Evolutionary conservation across 805 yeast genomes (phyloP), one percentile per base, ranked within the genome.

Genomic region (Scheffersomyces coipomensis): DNA sequence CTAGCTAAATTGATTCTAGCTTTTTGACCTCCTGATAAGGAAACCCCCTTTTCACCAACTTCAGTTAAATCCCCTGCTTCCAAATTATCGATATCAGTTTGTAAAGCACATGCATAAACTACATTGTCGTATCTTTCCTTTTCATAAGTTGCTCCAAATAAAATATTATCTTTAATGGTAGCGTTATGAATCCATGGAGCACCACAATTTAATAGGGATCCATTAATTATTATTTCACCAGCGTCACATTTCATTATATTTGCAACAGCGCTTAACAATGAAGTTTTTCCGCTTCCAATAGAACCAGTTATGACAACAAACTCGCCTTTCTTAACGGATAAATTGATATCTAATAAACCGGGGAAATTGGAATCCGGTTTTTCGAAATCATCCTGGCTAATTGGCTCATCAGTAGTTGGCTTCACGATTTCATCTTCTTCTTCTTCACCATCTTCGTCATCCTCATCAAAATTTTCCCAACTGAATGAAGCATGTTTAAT

Each of bases 11-110:
- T 78, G 38, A 87, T 75, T 58, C 95, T 75, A 0, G 95, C 91
- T 66, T 87, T 87, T 58, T 87, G 95, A 37, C 95, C 95, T 39
- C 95, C 95, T n/a, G 91, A 83, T 31, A 87, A 63, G 0, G 93
- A 85, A 35, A 87, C 81, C 52, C 95, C 95, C 56, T 87, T 74
- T 57, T 87, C 95, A 45, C 95, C 95, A 49, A 87, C 85, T 56
- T 85, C 86, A 0, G 95, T 85, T 38, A 60, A 52, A 51, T 87
- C 95, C 22, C 91, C 91, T 27, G 81, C 88, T 8, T 85, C 84
- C 24, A 88, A 62, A 33, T 78, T 71, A 4, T 75, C 74, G 46
- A 87, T 68, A 59, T 87, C 96, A 33, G 73, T 76, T 23, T 66
- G 68, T 43, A 87, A 62, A 0, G 88, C 81, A 60, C 95, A 87